Percentiles rank a stretch among this genome's conserved stretches.
phyloP scores from a whole-genome alignment of 306 rosid genomes.

The Fragaria ananassa region DNA sequence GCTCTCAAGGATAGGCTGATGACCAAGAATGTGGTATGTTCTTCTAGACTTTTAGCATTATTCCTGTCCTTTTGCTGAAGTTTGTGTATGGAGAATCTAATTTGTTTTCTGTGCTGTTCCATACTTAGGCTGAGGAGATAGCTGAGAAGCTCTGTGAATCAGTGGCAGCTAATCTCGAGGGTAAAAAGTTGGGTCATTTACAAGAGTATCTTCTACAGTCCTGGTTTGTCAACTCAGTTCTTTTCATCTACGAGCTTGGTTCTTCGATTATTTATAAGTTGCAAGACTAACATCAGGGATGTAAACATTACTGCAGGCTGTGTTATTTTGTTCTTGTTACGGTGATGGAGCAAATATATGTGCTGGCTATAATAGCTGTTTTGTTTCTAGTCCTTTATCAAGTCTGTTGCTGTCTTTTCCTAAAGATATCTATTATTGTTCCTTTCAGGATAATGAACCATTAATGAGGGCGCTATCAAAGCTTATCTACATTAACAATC shows the following conservation, averaged over 20 bases:
- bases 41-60: conserved; percentile 1
- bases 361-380: conserved; percentile 3
- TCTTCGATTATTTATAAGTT: no score
- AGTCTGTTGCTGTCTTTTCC: not conserved
- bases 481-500: conserved; percentile 82
- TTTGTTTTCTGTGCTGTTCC: conserved; percentile 24
- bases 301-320: conserved; percentile 22
- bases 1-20: conserved; percentile 95
- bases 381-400: not conserved
- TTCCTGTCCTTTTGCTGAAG: conserved; percentile 4
- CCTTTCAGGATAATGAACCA: conserved; percentile 87
- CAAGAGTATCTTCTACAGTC: conserved; percentile 51
- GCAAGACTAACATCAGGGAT: no score
- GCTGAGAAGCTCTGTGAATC: conserved; percentile 72
- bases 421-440: not conserved
- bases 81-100: conserved; percentile 13
- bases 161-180: no score
- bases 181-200: no score
- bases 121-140: conserved; percentile 87
- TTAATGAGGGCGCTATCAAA: conserved; percentile 96
- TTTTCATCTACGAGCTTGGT: no score
- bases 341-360: not conserved
- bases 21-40: conserved; percentile 98
- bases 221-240: conserved; percentile 32
- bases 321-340: conserved; percentile 2